phyloP scores from a whole-genome alignment of 441 rosid genomes.

The Erysimum pusillum region DNA sequence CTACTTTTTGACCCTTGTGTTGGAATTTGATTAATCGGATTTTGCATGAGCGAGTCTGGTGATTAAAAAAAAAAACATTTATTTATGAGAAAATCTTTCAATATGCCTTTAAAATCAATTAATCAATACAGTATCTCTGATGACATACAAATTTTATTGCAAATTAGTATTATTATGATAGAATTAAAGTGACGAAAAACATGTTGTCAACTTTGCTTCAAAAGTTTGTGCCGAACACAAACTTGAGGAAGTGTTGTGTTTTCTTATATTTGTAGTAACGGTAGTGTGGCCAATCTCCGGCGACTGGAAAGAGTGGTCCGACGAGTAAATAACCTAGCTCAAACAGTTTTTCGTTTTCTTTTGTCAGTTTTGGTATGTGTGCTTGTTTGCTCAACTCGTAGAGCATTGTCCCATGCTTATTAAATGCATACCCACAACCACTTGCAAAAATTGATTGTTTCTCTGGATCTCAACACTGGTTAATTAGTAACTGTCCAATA shows the following conservation, averaged over 20 bases:
- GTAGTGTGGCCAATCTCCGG: not conserved
- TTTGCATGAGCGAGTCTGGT: slow-evolving; percentile 17
- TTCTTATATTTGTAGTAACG: not conserved
- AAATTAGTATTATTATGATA: not conserved
- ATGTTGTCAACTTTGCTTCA: not conserved
- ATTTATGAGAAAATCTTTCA: not conserved
- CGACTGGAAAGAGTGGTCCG: not conserved
- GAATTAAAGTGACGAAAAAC: not conserved
- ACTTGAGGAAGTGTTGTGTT: not conserved
- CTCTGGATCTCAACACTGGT: not conserved
- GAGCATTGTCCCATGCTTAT: slow-evolving; percentile 4
- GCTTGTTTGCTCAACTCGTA: not conserved
- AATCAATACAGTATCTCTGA: not conserved
- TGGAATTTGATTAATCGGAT: slow-evolving; percentile 20
- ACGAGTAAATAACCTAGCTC: not conserved
- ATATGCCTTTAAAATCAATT: not conserved
- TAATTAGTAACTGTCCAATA: not conserved
- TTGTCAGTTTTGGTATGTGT: not conserved
- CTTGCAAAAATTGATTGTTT: not conserved
- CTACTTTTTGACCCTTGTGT: slow-evolving; percentile 37
- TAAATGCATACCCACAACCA: not conserved
- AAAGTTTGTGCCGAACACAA: not conserved
- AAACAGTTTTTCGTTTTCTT: not conserved
- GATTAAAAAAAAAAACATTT: no score
- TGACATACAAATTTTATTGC: not conserved